phyloP scores from a whole-genome alignment of 2,329 filamentous ascomycete genomes.

The Alternaria triticina region DNA sequence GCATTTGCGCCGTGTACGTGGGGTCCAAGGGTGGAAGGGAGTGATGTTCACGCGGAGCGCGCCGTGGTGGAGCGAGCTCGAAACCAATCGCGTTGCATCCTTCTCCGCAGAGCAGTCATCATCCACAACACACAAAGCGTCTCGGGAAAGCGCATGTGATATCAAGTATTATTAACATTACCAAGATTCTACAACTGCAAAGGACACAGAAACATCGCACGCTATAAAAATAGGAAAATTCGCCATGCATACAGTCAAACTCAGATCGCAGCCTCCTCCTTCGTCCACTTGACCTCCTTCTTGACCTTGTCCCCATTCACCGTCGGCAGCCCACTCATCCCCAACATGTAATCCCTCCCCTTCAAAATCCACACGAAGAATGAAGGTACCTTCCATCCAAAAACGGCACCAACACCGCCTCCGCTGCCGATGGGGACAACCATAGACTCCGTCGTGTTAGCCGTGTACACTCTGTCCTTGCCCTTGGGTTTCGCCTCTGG shows the following conservation, averaged over 20 bases:
- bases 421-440: slow-evolving; percentile 41
- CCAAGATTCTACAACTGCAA: not conserved
- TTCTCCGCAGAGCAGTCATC: slow-evolving; percentile 7
- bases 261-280: slow-evolving; percentile 30
- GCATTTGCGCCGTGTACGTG: slow-evolving; percentile 30
- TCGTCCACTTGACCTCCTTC: slow-evolving; percentile 36
- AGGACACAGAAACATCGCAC: not conserved
- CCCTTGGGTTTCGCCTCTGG: slow-evolving; percentile 32
- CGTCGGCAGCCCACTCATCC: slow-evolving; percentile 20
- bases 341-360: slow-evolving; percentile 49
- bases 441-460: slow-evolving; percentile 31
- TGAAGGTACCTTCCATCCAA: slow-evolving; percentile 49
- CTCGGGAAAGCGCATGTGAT: not conserved
- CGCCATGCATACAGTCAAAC: not conserved
- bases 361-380: slow-evolving; percentile 51
- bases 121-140: not conserved
- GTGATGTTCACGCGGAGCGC: slow-evolving; percentile 22
- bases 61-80: slow-evolving; percentile 14
- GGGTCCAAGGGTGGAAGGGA: slow-evolving; percentile 22
- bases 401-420: slow-evolving; percentile 44
- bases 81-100: slow-evolving; percentile 17
- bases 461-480: slow-evolving; percentile 32
- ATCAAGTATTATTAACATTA: not conserved
- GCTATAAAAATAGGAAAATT: not conserved
- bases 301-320: slow-evolving; percentile 25